Evolutionary conservation across 495 filamentous ascomycete species (phyloP).

Genomic region (Neurospora sp.): DNA sequence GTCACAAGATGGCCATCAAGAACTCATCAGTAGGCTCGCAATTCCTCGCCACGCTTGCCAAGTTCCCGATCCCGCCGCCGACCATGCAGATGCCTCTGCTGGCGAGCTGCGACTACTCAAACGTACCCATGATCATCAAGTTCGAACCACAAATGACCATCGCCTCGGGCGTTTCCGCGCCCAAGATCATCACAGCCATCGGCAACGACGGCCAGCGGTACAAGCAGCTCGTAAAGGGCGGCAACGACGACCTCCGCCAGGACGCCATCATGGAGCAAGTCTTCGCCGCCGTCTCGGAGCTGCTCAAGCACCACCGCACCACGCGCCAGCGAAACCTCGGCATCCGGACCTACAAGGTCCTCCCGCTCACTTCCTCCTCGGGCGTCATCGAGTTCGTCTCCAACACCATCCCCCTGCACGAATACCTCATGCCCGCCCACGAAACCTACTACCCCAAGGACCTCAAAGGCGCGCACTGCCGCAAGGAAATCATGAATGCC

Average conservation of each 20-base stretch:
- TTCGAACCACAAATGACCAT: conserved; percentile 67
- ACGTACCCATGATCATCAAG: conserved; percentile 55
- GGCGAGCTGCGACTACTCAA: conserved; percentile 60
- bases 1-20: conserved; percentile 51
- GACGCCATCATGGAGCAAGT: conserved; percentile 99
- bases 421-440: conserved; percentile 86
- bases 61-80: conserved; percentile 67
- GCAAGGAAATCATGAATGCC: conserved; percentile 65
- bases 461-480: conserved; percentile 59
- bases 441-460: conserved; percentile 78
- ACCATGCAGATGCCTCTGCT: conserved; percentile 78
- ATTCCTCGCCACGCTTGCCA: conserved; percentile 47
- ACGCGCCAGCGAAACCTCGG: conserved; percentile 81
- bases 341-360: conserved; percentile 91
- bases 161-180: conserved; percentile 81
- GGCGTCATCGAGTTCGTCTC: conserved; percentile 97
- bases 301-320: conserved; percentile 72
- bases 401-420: conserved; percentile 81
- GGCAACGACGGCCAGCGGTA: conserved; percentile 66
- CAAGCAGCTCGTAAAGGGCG: conserved; percentile 89
- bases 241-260: conserved; percentile 92
- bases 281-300: conserved; percentile 86
- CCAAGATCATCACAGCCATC: conserved; percentile 77
- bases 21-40: conserved; percentile 44
- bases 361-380: conserved; percentile 70